phyloP scores from a whole-genome alignment of 1,139 yeast genomes.

The Debaryomycetaceae sp. region DNA sequence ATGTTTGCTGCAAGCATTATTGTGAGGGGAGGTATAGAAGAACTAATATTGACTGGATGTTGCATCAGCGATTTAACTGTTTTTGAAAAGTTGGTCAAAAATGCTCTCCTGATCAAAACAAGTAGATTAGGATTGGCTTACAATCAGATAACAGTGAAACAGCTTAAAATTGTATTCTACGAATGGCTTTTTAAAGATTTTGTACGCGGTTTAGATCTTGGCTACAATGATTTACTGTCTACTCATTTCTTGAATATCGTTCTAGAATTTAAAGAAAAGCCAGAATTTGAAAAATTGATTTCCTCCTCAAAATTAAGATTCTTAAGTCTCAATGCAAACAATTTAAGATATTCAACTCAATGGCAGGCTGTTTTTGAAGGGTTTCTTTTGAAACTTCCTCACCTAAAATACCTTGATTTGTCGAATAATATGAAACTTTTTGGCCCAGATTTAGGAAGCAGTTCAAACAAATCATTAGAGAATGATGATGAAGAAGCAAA shows the following conservation, averaged over 20 bases:
- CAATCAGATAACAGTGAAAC: constrained; percentile 52
- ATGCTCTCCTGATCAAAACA: constrained; percentile 52
- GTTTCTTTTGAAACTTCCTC: constrained; percentile 40
- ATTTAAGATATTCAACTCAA: constrained; percentile 35
- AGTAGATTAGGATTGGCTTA: constrained; percentile 65
- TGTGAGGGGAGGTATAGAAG: constrained; percentile 71
- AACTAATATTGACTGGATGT: constrained; percentile 68
- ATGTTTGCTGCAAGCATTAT: constrained; percentile 65
- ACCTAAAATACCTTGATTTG: constrained; percentile 60
- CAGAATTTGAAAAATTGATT: constrained; percentile 18
- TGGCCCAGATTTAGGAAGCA: constrained; percentile 14
- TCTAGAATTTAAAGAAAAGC: constrained; percentile 18
- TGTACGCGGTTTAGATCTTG: constrained; percentile 62
- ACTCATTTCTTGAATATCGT: constrained; percentile 24
- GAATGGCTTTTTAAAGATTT: constrained; percentile 34
- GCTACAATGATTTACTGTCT: constrained; percentile 62
- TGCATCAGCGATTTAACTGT: constrained; percentile 54
- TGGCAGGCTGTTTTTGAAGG: constrained; percentile 33
- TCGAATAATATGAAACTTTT: constrained; percentile 64
- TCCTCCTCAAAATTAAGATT: constrained; percentile 44
- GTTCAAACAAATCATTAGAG: not conserved
- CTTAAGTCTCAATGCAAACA: constrained; percentile 70
- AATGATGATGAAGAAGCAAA: not conserved
- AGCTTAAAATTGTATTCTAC: constrained; percentile 47
- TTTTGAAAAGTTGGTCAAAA: constrained; percentile 54